Conservation (phyloP, 1,139 yeast species). For the Geotrichum aggregatum region DNA sequence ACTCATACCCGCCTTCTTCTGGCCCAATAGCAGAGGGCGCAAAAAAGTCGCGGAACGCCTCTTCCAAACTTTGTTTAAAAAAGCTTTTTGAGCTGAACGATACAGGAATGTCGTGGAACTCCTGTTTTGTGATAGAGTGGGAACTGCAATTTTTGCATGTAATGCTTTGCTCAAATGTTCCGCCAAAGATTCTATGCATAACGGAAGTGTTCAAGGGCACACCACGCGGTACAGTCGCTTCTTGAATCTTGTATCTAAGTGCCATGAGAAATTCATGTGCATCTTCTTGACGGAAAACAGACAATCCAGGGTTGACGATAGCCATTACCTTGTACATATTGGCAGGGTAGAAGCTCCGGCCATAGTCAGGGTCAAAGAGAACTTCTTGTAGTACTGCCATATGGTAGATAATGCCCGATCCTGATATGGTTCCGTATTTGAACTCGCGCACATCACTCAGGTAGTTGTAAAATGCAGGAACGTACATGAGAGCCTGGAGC, state of each 20-base stretch:
- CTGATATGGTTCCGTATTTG: constrained; percentile 16
- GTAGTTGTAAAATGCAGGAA: constrained; percentile 87
- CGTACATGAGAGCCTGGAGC: constrained; percentile 79
- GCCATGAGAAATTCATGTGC: constrained; percentile 96
- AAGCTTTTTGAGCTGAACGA: constrained; percentile 36
- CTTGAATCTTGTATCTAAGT: constrained; percentile 76
- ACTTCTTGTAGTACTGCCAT: neutral
- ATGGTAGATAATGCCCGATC: constrained; percentile 22
- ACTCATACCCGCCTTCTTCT: constrained; percentile 63
- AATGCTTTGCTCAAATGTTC: constrained; percentile 74
- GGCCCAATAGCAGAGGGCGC: constrained; percentile 67
- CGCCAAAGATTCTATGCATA: constrained; percentile 89
- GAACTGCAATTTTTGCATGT: constrained; percentile 75
- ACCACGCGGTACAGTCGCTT: constrained; percentile 88
- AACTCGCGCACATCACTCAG: constrained; percentile 52
- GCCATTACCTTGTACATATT: neutral
- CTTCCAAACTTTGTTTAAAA: constrained; percentile 56
- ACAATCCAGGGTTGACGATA: constrained; percentile 45
- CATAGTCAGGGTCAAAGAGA: neutral
- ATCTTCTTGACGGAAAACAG: constrained; percentile 92
- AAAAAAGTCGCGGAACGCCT: constrained; percentile 72
- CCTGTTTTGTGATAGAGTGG: constrained; percentile 81
- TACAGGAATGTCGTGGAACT: constrained; percentile 83
- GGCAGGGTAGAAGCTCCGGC: too few relatives aligned
- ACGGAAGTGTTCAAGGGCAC: constrained; percentile 72